These are phyloP conservation scores for Bipolaris bicolor DNA, from an alignment of 2,329 filamentous ascomycete genomes.

Conservation along the genomic window DNA sequence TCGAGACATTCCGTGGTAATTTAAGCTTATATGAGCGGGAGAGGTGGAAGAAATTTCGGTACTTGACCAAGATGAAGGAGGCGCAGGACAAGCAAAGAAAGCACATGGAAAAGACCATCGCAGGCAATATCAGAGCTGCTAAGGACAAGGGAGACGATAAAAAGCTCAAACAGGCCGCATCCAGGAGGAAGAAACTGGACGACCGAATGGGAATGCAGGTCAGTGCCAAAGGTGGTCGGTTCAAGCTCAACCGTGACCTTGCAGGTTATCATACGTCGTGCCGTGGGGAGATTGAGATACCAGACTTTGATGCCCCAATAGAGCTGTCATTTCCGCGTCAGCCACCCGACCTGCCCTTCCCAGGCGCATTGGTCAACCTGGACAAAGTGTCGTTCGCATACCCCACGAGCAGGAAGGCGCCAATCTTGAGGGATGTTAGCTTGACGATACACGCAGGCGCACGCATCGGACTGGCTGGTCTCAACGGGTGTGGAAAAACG, in stretches of 20 bases:
- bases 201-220: slow-evolving; percentile 80
- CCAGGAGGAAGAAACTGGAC: slow-evolving; percentile 82
- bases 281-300: slow-evolving; percentile 74
- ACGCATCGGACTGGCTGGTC: slow-evolving; percentile 74
- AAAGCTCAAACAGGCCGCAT: slow-evolving; percentile 84
- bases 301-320: slow-evolving; percentile 62
- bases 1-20: slow-evolving; percentile 78
- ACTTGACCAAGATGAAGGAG: slow-evolving; percentile 77
- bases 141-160: slow-evolving; percentile 82
- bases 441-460: slow-evolving; percentile 76
- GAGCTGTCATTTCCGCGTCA: slow-evolving; percentile 65
- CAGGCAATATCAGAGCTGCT: slow-evolving; percentile 74
- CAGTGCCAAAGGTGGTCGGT: slow-evolving; percentile 71
- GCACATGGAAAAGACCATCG: slow-evolving; percentile 80
- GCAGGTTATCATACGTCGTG: slow-evolving; percentile 56
- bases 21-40: slow-evolving; percentile 74
- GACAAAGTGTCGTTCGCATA: slow-evolving; percentile 74
- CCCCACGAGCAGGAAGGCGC: slow-evolving; percentile 48
- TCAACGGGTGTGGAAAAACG: slow-evolving; percentile 84
- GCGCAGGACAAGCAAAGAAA: slow-evolving; percentile 81
- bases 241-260: slow-evolving; percentile 80
- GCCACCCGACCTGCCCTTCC: slow-evolving; percentile 74
- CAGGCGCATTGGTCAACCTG: slow-evolving; percentile 73
- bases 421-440: slow-evolving; percentile 66
- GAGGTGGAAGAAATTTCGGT: slow-evolving; percentile 69